Percentiles rank a stretch among this genome's conserved stretches.
Evolutionary conservation across 768 basidiomycete species (phyloP).

Genomic region (Agaricus blazei): DNA sequence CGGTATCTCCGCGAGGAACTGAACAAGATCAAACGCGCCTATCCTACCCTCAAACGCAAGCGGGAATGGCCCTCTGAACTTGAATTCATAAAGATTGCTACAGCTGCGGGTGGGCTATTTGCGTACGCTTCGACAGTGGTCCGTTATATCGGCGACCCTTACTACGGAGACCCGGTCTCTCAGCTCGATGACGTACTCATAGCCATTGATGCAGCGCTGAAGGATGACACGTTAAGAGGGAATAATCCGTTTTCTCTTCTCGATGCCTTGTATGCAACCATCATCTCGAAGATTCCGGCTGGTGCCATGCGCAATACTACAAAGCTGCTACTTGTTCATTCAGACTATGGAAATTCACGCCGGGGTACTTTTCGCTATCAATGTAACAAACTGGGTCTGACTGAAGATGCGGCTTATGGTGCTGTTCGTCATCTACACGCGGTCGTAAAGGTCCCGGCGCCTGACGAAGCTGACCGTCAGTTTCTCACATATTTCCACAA

Average conservation of each 20-base stretch:
- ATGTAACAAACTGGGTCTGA: neutral
- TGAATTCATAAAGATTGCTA: slow-evolving; percentile 10
- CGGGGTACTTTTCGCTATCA: neutral
- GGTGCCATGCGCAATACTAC: neutral
- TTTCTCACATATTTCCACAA: neutral
- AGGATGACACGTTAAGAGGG: neutral
- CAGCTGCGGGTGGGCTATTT: slow-evolving; percentile 19
- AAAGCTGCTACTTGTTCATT: neutral
- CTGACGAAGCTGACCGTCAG: neutral
- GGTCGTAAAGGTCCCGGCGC: neutral
- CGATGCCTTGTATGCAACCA: neutral
- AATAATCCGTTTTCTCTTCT: neutral
- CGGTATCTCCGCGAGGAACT: slow-evolving; percentile 1
- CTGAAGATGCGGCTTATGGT: neutral
- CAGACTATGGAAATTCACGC: neutral
- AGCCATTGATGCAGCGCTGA: neutral
- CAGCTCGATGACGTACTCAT: neutral
- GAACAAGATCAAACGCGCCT: slow-evolving; percentile 1
- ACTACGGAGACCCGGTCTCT: neutral
- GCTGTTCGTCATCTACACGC: neutral
- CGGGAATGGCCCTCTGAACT: slow-evolving; percentile 16
- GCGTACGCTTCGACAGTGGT: slow-evolving; percentile 20
- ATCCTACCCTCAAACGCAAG: neutral
- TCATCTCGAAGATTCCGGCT: neutral
- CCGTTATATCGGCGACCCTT: slow-evolving; percentile 15